Conservation (phyloP, 2,329 filamentous ascomycete species). For the Paraconiothyrium sp. region DNA sequence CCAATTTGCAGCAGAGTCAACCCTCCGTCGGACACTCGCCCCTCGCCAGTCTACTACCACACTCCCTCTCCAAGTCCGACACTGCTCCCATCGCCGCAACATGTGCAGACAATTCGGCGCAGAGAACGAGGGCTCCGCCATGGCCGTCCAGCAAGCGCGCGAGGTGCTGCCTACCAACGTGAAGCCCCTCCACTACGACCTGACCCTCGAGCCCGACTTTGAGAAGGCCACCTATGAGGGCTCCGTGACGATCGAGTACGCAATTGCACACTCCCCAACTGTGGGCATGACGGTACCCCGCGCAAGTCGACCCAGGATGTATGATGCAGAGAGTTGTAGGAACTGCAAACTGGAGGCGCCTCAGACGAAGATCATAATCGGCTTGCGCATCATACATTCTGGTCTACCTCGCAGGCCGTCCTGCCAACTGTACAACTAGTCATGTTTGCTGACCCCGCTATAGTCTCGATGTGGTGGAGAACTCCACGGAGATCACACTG, state of each 20-base stretch:
- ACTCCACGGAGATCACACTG: conserved; percentile 84
- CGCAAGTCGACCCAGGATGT: not conserved
- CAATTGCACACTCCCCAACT: not conserved
- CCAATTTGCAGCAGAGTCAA: conserved; percentile 26
- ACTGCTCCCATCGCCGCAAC: conserved; percentile 79
- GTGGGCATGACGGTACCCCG: not conserved
- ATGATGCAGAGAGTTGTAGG: not conserved
- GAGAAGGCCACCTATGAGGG: conserved; percentile 88
- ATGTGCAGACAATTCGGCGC: conserved; percentile 74
- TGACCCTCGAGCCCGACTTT: conserved; percentile 92
- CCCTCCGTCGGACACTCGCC: conserved; percentile 31
- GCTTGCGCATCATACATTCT: not conserved
- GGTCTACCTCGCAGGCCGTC: not conserved
- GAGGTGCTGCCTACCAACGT: conserved; percentile 93
- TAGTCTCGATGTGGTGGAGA: conserved; percentile 81
- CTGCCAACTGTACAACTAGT: not conserved
- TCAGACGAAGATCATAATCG: too few species aligned
- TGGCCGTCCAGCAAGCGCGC: conserved; percentile 71
- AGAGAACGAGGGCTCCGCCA: conserved; percentile 64
- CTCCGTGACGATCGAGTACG: conserved; percentile 80
- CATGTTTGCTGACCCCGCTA: conserved; percentile 30
- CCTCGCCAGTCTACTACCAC: conserved; percentile 29
- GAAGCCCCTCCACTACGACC: conserved; percentile 88
- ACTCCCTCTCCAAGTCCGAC: conserved; percentile 48
- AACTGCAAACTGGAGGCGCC: not conserved